Percentiles rank a stretch among this genome's conserved stretches.
Evolutionary conservation across 768 basidiomycete species (phyloP).

Genomic region (Ephemerocybe angulata): DNA sequence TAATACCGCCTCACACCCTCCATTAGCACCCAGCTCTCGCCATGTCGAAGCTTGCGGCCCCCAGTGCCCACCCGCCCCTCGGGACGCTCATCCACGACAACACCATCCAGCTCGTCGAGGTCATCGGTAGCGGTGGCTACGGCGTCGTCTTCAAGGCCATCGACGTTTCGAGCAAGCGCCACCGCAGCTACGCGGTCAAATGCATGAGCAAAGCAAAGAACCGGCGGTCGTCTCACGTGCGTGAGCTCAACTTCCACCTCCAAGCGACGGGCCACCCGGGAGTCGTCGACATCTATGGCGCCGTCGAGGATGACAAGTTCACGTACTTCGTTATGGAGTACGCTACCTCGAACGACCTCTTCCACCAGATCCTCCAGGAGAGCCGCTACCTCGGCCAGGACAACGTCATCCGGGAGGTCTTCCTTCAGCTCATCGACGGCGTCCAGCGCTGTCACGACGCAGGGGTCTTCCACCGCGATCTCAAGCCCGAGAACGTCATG

Average conservation of each 20-base stretch:
- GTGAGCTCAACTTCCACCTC: conserved; percentile 83
- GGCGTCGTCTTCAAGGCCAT: conserved; percentile 92
- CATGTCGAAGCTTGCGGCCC: conserved; percentile 21
- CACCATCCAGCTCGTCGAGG: conserved; percentile 75
- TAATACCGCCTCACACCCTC: background rate
- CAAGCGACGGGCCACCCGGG: conserved; percentile 71
- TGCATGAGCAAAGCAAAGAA: conserved; percentile 62
- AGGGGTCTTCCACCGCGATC: conserved; percentile 93
- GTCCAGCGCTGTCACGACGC: conserved; percentile 89
- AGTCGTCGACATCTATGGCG: conserved; percentile 85
- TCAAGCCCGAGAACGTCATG: conserved; percentile 95
- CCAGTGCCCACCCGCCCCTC: conserved; percentile 43
- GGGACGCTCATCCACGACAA: conserved; percentile 84
- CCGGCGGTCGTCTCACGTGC: conserved; percentile 74
- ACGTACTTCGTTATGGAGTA: conserved; percentile 94
- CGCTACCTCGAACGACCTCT: conserved; percentile 86
- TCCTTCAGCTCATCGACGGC: conserved; percentile 90
- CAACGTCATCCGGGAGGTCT: conserved; percentile 80
- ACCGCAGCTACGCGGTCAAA: conserved; percentile 81
- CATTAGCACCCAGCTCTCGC: conserved; percentile 1
- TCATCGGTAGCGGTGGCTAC: conserved; percentile 92
- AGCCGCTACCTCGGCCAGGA: conserved; percentile 83
- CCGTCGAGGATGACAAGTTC: conserved; percentile 76
- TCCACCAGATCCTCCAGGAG: conserved; percentile 80
- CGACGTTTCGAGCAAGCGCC: conserved; percentile 48